Conservation (phyloP, 176 grass and related monocot genomes). For the Avena sativa region DNA sequence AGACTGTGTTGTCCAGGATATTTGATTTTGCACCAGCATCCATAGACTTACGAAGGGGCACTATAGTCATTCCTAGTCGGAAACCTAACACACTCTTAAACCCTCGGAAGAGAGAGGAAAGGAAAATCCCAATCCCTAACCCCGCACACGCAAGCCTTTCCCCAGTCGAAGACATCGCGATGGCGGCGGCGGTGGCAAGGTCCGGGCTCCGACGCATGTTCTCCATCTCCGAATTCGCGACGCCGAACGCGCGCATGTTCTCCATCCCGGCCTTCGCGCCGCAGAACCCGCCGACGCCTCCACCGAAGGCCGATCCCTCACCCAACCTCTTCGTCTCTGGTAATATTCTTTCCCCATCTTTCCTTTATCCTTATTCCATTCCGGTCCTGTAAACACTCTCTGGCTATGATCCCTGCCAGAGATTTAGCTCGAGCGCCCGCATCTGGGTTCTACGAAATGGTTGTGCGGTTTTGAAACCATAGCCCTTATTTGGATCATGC, state of each 20-base stretch:
- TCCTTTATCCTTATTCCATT: not conserved
- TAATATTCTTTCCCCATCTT: not conserved
- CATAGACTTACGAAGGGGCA: not conserved
- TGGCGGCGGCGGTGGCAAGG: conserved; percentile 63
- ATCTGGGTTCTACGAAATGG: not conserved
- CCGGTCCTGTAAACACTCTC: not conserved
- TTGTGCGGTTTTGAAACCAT: not conserved
- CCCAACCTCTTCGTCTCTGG: conserved; percentile 91
- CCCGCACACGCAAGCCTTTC: not conserved
- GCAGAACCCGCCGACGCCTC: conserved; percentile 39
- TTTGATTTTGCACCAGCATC: too few relatives aligned
- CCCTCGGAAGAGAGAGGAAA: not conserved
- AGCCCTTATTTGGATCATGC: not conserved
- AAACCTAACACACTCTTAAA: conserved; percentile 46
- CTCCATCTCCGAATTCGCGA: conserved; percentile 64
- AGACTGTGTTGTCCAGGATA: too few relatives aligned
- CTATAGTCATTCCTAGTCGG: conserved; percentile 15
- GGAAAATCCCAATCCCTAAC: conserved; percentile 20
- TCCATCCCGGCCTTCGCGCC: conserved; percentile 63
- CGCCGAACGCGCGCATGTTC: conserved; percentile 57
- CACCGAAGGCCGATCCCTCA: conserved; percentile 74
- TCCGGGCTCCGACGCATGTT: conserved; percentile 77
- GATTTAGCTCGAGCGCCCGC: not conserved
- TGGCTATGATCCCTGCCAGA: not conserved
- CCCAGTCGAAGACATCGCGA: not conserved